Evolutionary conservation across 306 rosid species (phyloP), one percentile per base, ranked within the genome.

Genomic region (Dalbergia cultrata): DNA sequence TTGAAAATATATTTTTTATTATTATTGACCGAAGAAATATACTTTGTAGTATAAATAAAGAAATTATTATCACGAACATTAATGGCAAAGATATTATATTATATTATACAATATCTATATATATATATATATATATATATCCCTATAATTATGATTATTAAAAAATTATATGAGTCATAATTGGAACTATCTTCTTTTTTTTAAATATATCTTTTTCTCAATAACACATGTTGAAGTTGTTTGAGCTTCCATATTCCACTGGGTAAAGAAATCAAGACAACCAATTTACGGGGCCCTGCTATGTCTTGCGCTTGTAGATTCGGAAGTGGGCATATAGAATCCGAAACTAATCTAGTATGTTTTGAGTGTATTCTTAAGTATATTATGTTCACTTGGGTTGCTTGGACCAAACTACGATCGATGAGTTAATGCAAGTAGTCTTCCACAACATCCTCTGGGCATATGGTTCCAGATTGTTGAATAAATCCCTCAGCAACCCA

Each of bases 401-500:
- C 75, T 11, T 43, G 75, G 21, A 77, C 19, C 58, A 83, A 58
- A 73, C 78, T 83, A 31, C 79, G 79, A 64, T 72, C 72, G 34
- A 83, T 57, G 35, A 83, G 82, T 75, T 72, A 76, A 3, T 41
- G 57, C 59, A 83, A 71, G 58, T 83, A 77, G 34, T 77, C 82
- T 45, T 83, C 82, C 0, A 75, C 86, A 34, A 77, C 83, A 1
- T 77, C 79, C 54, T 72, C 31, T 8, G 47, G 34, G 31, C 60
- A 49, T 31, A 76, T 78, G 13, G 17, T 47, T 7, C 77, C 80
- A 0, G 26, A n/a, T 6, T 74, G 57, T 41, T 59, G 78, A 4
- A 79, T 75, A 61, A 74, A 84, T 26, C 84, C 84, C 35, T 85
- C 86, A 0, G 75, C 74, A 9, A 80, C 67, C 84, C 80, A 80